A percentile compares a stretch with the other conserved stretches of the same genome.
These are phyloP conservation scores for Staphylotrichum tortipilum DNA, from an alignment of 495 filamentous ascomycete genomes.

Conservation along the genomic window DNA sequence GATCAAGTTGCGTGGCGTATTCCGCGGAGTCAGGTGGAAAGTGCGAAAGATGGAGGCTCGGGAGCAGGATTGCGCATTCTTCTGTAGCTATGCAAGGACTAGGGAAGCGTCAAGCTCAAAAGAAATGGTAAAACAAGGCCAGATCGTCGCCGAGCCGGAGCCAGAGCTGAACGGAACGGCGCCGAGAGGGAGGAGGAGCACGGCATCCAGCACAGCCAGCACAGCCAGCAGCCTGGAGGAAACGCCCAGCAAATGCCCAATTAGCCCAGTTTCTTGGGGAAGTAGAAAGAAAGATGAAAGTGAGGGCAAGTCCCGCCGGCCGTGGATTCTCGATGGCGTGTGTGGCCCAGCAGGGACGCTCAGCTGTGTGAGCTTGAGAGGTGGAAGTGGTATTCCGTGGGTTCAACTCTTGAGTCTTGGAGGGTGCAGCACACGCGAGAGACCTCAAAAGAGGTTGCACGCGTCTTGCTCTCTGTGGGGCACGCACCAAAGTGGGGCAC, in stretches of 20 bases:
- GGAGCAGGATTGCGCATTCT: too few relatives aligned
- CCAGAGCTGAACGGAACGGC: not conserved
- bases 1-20: too few relatives aligned
- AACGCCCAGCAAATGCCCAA: not conserved
- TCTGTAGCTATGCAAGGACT: too few relatives aligned
- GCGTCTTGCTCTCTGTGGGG: slow-evolving; percentile 11
- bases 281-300: too few relatives aligned
- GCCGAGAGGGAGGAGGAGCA: not conserved
- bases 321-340: not conserved
- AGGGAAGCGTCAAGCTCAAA: not conserved
- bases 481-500: not conserved
- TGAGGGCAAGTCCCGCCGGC: not conserved
- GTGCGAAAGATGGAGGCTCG: too few relatives aligned
- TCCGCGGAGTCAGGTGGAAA: too few relatives aligned
- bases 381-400: too few relatives aligned
- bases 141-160: too few relatives aligned
- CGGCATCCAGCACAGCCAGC: not conserved
- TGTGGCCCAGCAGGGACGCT: not conserved
- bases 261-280: too few relatives aligned
- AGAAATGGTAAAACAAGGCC: not conserved
- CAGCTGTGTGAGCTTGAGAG: not conserved
- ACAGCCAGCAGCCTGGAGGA: not conserved
- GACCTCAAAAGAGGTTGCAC: not conserved
- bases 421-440: too few relatives aligned
- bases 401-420: too few relatives aligned